Evolutionary conservation across 352 stramenopile genomes (phyloP).

Genomic region (Pilasporangium apinafurcum): DNA sequence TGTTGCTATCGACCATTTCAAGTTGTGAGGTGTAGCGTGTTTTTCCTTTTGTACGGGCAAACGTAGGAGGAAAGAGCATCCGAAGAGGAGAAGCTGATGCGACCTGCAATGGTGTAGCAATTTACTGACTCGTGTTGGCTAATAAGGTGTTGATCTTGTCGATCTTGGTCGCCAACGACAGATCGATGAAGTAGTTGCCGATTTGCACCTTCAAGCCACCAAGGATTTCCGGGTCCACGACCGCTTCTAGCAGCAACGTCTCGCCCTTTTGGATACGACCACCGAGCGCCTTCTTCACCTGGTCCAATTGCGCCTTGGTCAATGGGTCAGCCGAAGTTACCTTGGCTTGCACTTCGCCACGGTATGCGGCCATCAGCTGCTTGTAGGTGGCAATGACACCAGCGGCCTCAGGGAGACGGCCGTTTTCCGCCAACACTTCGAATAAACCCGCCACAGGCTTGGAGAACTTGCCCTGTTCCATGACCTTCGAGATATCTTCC

Average conservation of each 20-base stretch:
- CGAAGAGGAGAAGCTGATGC: too few species aligned
- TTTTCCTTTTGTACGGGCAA: too few species aligned
- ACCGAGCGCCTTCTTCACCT: constrained; percentile 91
- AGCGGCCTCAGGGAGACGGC: constrained; percentile 85
- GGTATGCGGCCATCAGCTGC: constrained; percentile 94
- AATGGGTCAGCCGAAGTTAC: constrained; percentile 95
- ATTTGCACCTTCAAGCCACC: constrained; percentile 97
- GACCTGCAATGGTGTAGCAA: too few species aligned
- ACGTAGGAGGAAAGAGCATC: too few species aligned
- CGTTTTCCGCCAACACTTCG: constrained; percentile 95
- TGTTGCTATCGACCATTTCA: too few species aligned
- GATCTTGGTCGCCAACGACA: constrained; percentile 94
- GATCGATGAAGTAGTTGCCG: constrained; percentile 97
- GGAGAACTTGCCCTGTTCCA: constrained; percentile 89
- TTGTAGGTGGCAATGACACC: constrained; percentile 88
- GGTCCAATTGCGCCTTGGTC: constrained; percentile 88
- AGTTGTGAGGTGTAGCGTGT: too few species aligned
- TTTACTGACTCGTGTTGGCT: constrained; percentile 23
- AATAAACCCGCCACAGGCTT: constrained; percentile 94
- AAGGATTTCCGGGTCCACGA: constrained; percentile 93
- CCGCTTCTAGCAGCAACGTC: constrained; percentile 88
- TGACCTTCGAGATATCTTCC: constrained; percentile 87
- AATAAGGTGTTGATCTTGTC: constrained; percentile 91
- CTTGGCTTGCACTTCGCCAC: constrained; percentile 93
- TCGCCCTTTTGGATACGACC: constrained; percentile 85